Percentiles rank a stretch among this genome's conserved stretches.
Conservation (phyloP, 257 asterid species). For the Lithospermum erythrorhizon region DNA sequence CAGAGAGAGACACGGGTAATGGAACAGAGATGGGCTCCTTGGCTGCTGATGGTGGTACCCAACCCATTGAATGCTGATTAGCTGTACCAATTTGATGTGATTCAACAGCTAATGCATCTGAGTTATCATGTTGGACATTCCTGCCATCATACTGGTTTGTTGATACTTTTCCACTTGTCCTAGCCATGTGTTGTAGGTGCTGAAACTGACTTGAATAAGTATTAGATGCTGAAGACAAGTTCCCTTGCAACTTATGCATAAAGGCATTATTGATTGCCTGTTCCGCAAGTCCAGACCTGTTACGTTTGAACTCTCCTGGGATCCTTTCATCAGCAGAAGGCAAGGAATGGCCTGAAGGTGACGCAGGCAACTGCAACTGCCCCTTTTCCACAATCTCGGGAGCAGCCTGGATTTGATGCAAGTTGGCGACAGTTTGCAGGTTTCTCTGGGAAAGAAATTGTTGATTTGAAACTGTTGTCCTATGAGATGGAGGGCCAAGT, state of each 20-base stretch:
- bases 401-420: constrained; percentile 28
- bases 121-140: constrained; percentile 21
- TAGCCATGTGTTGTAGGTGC: constrained; percentile 26
- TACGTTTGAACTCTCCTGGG: constrained; percentile 25
- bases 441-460: constrained; percentile 35
- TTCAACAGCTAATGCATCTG: constrained; percentile 18
- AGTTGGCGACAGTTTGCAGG: constrained; percentile 25
- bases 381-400: constrained; percentile 36
- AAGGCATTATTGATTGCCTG: constrained; percentile 27
- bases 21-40: constrained; percentile 22
- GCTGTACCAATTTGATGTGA: constrained; percentile 22
- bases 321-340: constrained; percentile 30
- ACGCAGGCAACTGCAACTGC: constrained; percentile 19
- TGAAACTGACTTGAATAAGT: constrained; percentile 26
- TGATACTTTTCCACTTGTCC: constrained; percentile 34
- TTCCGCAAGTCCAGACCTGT: constrained; percentile 30
- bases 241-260: constrained; percentile 29
- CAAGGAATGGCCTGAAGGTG: constrained; percentile 33
- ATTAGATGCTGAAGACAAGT: constrained; percentile 14
- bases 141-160: constrained; percentile 26
- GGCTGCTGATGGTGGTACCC: constrained; percentile 22
- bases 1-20: constrained; percentile 26
- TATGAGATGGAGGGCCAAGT: constrained; percentile 88
- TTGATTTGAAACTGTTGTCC: constrained; percentile 30
- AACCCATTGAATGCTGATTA: constrained; percentile 28